Evolutionary conservation across 768 basidiomycete genomes (phyloP), one percentile per base, ranked within the genome.

Genomic region (Boletus barrowsii): DNA sequence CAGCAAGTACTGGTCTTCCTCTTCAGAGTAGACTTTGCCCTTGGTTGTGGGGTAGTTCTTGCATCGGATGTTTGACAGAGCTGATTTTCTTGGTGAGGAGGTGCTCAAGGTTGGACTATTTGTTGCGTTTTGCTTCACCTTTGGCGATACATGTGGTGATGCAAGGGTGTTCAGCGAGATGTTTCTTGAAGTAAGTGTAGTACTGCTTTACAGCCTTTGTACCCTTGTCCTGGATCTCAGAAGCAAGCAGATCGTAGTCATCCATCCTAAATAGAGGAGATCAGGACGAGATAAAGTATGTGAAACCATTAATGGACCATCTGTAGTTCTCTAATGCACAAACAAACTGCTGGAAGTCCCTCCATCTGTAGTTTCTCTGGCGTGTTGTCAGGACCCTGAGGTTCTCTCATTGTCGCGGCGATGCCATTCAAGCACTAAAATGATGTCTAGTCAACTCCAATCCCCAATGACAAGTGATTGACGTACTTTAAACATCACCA

Each of bases 11-110:
- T 96, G 80, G 63, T 98, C 97, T 67, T 98, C 97, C 66, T 98
- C 97, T 59, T 99, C 97, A 22, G 83, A 88, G 71, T 96, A 99
- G 6, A 93, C 88, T 65, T 98, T 98, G 55, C 94, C 96, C 71
- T 98, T 98, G 35, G 94, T 96, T 30, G 89, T 89, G 1, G 92
- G 93, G 62, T 98, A 98, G 69, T 70, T 97, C 95, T 69, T 98
- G 96, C 87, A 98, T 93, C 1, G 97, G 97, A 70, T 88, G 93
- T 37, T 82, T 78, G 54, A 91, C 88, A 2, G 88, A 88, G 20
- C 76, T 76, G 62, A 98, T 90, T 69, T 98, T 98, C 65, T 83
- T 81, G 48, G 84, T 75, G 30, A 98, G 82, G 9, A 95, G 82
- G 32, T 81, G 78, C 60, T 90, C 86, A 14, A 90, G 81, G 62